Percentiles rank a stretch among this genome's conserved stretches.
Conservation (phyloP, 805 yeast genomes). For the Ogataea wickerhamii region DNA sequence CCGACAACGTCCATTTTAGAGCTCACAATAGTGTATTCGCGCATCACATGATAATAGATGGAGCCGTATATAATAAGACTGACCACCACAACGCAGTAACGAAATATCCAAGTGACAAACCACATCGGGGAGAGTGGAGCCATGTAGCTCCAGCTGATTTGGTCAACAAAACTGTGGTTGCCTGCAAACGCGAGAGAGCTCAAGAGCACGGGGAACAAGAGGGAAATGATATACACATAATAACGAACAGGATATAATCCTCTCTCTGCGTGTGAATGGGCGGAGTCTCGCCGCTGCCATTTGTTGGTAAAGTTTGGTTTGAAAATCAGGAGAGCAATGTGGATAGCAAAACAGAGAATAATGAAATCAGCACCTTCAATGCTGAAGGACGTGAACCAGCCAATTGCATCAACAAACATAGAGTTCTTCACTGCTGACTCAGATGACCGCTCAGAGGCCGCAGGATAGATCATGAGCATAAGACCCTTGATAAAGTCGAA, state of each 20-base stretch:
- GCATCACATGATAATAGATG: slow-evolving; percentile 68
- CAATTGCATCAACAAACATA: slow-evolving; percentile 60
- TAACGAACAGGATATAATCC: slow-evolving; percentile 63
- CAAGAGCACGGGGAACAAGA: slow-evolving; percentile 59
- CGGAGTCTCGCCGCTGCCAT: slow-evolving; percentile 30
- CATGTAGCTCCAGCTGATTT: slow-evolving; percentile 74
- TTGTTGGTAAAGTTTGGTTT: slow-evolving; percentile 45
- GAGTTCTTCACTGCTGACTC: slow-evolving; percentile 11
- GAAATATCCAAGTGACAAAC: slow-evolving; percentile 82
- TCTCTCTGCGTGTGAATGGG: slow-evolving; percentile 51
- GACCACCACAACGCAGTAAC: slow-evolving; percentile 60
- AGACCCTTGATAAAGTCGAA: slow-evolving; percentile 76
- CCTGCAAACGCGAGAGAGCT: slow-evolving; percentile 70
- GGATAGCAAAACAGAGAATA: slow-evolving; percentile 77
- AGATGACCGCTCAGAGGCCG: slow-evolving; percentile 8
- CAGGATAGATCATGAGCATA: slow-evolving; percentile 64
- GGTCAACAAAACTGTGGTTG: slow-evolving; percentile 53
- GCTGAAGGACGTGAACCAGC: slow-evolving; percentile 76
- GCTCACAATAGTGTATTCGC: slow-evolving; percentile 55
- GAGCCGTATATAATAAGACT: slow-evolving; percentile 64
- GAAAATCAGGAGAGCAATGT: slow-evolving; percentile 72
- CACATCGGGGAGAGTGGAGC: slow-evolving; percentile 65
- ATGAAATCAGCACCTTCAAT: slow-evolving; percentile 87
- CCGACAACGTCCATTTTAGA: slow-evolving; percentile 32
- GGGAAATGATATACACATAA: slow-evolving; percentile 54